phyloP scores from a whole-genome alignment of 1,284 basidiomycete species.

The Ceratobasidium sp. region DNA sequence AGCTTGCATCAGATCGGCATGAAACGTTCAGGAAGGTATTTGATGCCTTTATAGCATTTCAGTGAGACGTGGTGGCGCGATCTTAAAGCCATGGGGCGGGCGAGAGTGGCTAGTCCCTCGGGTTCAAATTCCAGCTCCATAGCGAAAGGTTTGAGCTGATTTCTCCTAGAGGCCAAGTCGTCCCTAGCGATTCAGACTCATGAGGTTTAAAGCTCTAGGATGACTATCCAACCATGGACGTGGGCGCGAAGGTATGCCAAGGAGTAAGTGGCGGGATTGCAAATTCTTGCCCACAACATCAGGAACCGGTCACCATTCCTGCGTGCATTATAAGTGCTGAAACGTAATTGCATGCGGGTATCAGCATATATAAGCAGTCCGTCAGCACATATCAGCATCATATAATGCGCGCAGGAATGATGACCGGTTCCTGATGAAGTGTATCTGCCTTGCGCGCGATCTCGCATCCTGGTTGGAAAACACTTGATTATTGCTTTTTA shows the following conservation, averaged over 20 bases:
- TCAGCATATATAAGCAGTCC: too few relatives aligned
- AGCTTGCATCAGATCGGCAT: not conserved
- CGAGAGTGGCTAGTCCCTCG: not conserved
- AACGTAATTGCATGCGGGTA: too few relatives aligned
- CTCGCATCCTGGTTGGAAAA: not conserved
- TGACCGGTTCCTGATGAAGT: not conserved
- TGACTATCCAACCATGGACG: not conserved
- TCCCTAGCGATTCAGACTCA: not conserved
- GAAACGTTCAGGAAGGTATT: not conserved
- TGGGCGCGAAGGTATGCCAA: not conserved
- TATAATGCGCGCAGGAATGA: too few relatives aligned
- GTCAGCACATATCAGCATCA: too few relatives aligned
- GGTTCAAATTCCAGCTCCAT: not conserved
- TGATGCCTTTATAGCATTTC: not conserved
- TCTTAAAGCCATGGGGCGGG: not conserved
- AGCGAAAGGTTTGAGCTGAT: not conserved
- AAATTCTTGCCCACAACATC: not conserved
- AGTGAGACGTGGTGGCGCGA: not conserved
- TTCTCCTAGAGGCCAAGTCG: not conserved
- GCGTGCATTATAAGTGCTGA: too few relatives aligned
- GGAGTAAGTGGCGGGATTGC: not conserved
- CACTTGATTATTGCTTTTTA: not conserved
- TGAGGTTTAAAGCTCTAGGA: not conserved
- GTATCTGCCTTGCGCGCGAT: too few relatives aligned
- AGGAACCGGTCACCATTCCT: too few relatives aligned